Evolutionary conservation across 805 yeast species (phyloP).

Genomic region (Saccharomycopsis babjevae): DNA sequence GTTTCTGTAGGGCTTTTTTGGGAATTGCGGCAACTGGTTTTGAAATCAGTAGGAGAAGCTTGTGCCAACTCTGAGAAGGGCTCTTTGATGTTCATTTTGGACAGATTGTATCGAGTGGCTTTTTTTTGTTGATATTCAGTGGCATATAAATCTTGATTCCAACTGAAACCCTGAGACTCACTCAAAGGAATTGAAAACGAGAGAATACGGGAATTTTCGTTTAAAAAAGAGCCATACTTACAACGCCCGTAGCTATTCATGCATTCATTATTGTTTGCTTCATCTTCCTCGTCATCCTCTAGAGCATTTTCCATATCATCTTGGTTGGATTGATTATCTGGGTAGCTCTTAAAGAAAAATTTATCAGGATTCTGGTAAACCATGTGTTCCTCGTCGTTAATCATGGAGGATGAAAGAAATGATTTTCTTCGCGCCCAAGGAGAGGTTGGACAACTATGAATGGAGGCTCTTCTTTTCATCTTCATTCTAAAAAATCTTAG

Average conservation of each 20-base stretch:
- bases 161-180: constrained; percentile 64
- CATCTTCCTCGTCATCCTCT: background rate
- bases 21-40: no score
- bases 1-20: no score
- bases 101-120: background rate
- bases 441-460: constrained; percentile 29
- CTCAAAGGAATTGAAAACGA: constrained; percentile 36
- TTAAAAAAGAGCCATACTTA: background rate
- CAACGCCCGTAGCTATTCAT: background rate
- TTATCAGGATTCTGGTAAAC: constrained; percentile 34
- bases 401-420: constrained; percentile 47
- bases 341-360: constrained; percentile 23
- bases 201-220: constrained; percentile 18
- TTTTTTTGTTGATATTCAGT: constrained; percentile 49
- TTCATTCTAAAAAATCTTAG: background rate
- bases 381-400: constrained; percentile 42
- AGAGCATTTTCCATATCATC: background rate
- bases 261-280: constrained; percentile 13
- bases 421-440: constrained; percentile 49
- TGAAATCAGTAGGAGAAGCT: background rate
- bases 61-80: background rate
- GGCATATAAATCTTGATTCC: constrained; percentile 73
- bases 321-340: background rate
- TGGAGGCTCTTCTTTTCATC: background rate
- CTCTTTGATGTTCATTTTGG: background rate